A percentile compares a stretch with the other conserved stretches of the same genome.
These are phyloP conservation scores for Penicillium sp. DNA, from an alignment of 2,329 filamentous ascomycete species.

Conservation along the genomic window DNA sequence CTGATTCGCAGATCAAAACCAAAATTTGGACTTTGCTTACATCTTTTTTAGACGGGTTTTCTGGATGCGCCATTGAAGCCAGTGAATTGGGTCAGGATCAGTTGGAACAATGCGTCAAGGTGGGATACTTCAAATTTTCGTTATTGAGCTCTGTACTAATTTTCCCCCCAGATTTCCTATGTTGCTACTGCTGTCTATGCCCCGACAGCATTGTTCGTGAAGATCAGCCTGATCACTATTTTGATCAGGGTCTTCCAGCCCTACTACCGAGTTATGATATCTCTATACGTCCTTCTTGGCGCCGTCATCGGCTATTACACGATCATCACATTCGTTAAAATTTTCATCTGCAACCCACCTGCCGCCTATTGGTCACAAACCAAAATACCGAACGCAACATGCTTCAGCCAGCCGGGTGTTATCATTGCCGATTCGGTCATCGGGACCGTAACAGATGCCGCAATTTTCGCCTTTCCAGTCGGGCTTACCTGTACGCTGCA, in stretches of 20 bases:
- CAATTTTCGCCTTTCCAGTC: conserved; percentile 15
- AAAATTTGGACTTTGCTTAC: not conserved
- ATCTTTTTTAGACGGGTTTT: conserved; percentile 1
- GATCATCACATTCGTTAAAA: conserved; percentile 18
- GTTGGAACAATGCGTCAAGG: conserved; percentile 7
- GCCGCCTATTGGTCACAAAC: conserved; percentile 13
- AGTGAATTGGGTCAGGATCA: not conserved
- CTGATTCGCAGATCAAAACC: not conserved
- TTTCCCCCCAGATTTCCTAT: conserved; percentile 9
- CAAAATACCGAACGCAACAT: not conserved
- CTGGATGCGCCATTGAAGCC: not conserved
- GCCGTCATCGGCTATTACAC: conserved; percentile 12
- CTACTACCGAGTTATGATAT: conserved; percentile 7
- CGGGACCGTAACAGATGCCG: conserved; percentile 16
- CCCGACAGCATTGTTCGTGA: conserved; percentile 15
- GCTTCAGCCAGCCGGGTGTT: conserved; percentile 9
- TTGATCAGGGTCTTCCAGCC: conserved; percentile 14
- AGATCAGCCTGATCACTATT: conserved; percentile 13
- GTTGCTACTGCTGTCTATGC: conserved; percentile 14
- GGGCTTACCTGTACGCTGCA: conserved; percentile 14
- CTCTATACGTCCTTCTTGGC: conserved; percentile 10
- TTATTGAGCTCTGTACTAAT: not conserved
- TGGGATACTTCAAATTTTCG: not conserved
- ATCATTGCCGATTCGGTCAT: conserved; percentile 19
- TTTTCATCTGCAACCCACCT: conserved; percentile 17